A percentile compares a stretch with the other conserved stretches of the same genome.
Evolutionary conservation across 352 stramenopile genomes (phyloP).

Genomic region (Pythium myriotylum): DNA sequence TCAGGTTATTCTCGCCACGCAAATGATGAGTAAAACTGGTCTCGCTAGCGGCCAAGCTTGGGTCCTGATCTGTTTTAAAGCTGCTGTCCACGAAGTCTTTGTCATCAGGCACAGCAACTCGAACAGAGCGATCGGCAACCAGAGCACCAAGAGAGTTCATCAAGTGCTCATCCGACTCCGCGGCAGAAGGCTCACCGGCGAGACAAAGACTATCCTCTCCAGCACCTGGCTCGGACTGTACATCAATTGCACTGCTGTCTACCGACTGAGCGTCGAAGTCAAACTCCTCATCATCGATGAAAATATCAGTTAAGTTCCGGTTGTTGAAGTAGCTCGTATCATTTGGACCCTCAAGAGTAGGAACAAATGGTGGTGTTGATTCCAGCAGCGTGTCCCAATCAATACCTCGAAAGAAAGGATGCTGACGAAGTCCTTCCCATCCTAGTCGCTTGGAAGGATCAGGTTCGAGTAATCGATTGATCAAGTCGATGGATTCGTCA

Average conservation of each 20-base stretch:
- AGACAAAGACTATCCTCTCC: not conserved
- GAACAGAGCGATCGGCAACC: not conserved
- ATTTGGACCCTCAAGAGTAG: constrained; percentile 80
- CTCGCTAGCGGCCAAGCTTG: constrained; percentile 12
- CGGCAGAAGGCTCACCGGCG: constrained; percentile 1
- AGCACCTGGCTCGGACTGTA: constrained; percentile 13
- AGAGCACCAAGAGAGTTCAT: constrained; percentile 27
- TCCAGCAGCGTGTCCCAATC: constrained; percentile 85
- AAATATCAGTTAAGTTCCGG: constrained; percentile 82
- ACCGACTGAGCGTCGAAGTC: constrained; percentile 51
- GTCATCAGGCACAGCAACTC: not conserved
- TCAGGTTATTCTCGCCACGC: constrained; percentile 35
- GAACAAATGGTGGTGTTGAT: constrained; percentile 83
- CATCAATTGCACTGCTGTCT: constrained; percentile 27
- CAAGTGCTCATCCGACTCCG: constrained; percentile 15
- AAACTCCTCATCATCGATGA: constrained; percentile 85
- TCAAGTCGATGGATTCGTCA: constrained; percentile 79
- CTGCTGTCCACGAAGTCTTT: constrained; percentile 3
- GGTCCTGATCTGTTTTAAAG: constrained; percentile 29
- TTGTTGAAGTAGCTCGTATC: constrained; percentile 93
- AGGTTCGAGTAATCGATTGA: constrained; percentile 75
- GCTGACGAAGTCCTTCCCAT: constrained; percentile 63
- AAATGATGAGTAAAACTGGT: constrained; percentile 1
- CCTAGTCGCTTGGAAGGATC: constrained; percentile 64
- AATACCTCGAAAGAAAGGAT: constrained; percentile 78